Conservation (phyloP, 768 basidiomycete genomes). For the Candolleomyces eurysporus region DNA sequence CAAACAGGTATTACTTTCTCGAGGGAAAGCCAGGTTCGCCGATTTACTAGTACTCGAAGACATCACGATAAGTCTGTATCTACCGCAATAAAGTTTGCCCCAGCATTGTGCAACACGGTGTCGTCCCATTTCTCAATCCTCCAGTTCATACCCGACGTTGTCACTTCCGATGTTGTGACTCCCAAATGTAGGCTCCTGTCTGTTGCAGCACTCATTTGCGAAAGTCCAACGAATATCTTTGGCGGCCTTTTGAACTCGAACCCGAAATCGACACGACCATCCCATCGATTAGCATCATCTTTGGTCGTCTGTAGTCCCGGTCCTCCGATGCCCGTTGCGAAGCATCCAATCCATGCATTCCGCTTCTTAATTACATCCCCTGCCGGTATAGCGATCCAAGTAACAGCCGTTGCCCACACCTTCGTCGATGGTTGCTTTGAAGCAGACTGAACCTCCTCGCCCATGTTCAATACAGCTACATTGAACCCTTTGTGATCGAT, state of each 20-base stretch:
- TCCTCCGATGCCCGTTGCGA: background rate
- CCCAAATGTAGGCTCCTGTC: background rate
- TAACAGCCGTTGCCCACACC: background rate
- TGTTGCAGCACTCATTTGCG: background rate
- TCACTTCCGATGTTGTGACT: background rate
- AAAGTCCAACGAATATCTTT: background rate
- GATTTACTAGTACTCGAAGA: too few relatives aligned
- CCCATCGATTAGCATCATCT: background rate
- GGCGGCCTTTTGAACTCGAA: background rate
- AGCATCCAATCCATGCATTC: slow-evolving; percentile 3
- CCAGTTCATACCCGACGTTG: slow-evolving; percentile 2
- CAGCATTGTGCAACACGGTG: background rate
- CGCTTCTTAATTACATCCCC: background rate
- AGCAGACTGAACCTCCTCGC: too few relatives aligned
- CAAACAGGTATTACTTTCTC: too few relatives aligned
- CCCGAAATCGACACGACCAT: background rate
- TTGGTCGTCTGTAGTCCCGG: background rate
- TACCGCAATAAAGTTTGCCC: background rate
- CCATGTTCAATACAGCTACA: too few relatives aligned
- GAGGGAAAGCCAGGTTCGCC: too few relatives aligned
- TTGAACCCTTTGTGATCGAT: too few relatives aligned
- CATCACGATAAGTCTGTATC: background rate
- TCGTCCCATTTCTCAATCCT: background rate
- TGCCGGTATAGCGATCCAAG: background rate
- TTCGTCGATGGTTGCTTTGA: too few relatives aligned